phyloP scores from a whole-genome alignment of 805 yeast genomes.

The Pichia ethanolica region DNA sequence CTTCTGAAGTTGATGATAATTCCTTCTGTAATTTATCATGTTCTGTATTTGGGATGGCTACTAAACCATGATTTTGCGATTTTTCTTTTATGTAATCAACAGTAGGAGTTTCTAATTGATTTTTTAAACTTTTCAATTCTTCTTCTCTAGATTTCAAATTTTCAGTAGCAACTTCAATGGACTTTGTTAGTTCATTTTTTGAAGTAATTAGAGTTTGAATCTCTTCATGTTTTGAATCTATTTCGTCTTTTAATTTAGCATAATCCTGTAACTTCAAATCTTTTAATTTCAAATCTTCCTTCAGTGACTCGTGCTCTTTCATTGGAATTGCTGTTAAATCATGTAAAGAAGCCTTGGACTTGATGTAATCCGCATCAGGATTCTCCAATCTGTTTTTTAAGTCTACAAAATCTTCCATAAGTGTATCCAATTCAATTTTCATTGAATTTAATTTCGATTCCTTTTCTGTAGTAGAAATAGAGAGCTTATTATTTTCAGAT shows the following conservation, averaged over 20 bases:
- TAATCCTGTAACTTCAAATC: not conserved
- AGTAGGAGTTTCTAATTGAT: conserved; percentile 6
- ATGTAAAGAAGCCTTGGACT: conserved; percentile 22
- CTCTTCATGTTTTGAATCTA: conserved; percentile 5
- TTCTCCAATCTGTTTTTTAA: conserved; percentile 8
- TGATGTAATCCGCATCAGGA: conserved; percentile 30
- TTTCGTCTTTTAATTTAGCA: not conserved
- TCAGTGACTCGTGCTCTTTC: conserved; percentile 14
- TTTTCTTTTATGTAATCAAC: not conserved
- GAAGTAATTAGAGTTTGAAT: conserved; percentile 2
- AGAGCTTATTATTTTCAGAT: not conserved
- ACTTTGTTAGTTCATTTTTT: not conserved
- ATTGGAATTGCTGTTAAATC: conserved; percentile 23
- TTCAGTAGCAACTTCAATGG: not conserved
- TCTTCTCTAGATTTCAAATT: conserved; percentile 1
- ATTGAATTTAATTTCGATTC: not conserved
- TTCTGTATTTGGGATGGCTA: conserved; percentile 17
- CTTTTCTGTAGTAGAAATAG: not conserved
- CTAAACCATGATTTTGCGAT: conserved; percentile 14
- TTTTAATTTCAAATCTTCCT: conserved; percentile 5
- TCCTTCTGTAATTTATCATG: conserved; percentile 8
- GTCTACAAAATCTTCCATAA: not conserved
- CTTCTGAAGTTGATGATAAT: conserved; percentile 1
- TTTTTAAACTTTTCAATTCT: conserved; percentile 1
- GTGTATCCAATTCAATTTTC: not conserved